Evolutionary conservation across 2,329 filamentous ascomycete species (phyloP), one percentile per base, ranked within the genome.

Genomic region (Diaporthe sp.): DNA sequence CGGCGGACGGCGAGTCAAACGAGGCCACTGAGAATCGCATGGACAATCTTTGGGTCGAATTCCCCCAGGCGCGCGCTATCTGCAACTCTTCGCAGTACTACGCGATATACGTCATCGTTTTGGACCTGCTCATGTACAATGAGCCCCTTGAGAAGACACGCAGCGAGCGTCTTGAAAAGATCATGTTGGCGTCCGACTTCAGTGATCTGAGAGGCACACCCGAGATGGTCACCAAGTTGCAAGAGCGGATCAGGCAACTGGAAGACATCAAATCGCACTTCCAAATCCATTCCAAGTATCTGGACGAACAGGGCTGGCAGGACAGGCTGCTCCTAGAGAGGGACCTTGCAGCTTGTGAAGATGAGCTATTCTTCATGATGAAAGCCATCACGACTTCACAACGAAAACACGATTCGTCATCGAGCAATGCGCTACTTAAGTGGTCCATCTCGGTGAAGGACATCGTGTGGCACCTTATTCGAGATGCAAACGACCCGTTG

Each of bases 311-410:
- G 80, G 96, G 96, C 19, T 98, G 96, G 96, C 92, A 97, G 81
- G 96, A 98, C 81, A 91, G 95, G 45, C 88, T 98, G 75, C 86
- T 92, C n/a, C 89, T 99, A 57, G 97, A 99, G 81, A 93, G 94
- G 69, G 97, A 99, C 81, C 87, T 99, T 68, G 91, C 95, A 13
- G 92, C 92, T 28, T 98, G 95, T 80, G 97, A 98, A 82, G 97
- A 99, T 80, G 97, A 99, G 83, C 85, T 99, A 12, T 99, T 99
- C 88, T 99, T 99, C 85, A 94, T 99, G 87, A 98, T 99, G 97
- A 98, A 99, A 80, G 97, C 97, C 52, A 99, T 99, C 82, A 99
- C 97, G 1, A 97, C 95, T 3, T 97, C 96, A 7, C 97, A 99
- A 83, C 90, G 95, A 75, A 97, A 96, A 81, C 92, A 92, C 77